Evolutionary conservation across 2,329 filamentous ascomycete species (phyloP), one percentile per base, ranked within the genome.

Genomic region (Aspergillus tamarii): DNA sequence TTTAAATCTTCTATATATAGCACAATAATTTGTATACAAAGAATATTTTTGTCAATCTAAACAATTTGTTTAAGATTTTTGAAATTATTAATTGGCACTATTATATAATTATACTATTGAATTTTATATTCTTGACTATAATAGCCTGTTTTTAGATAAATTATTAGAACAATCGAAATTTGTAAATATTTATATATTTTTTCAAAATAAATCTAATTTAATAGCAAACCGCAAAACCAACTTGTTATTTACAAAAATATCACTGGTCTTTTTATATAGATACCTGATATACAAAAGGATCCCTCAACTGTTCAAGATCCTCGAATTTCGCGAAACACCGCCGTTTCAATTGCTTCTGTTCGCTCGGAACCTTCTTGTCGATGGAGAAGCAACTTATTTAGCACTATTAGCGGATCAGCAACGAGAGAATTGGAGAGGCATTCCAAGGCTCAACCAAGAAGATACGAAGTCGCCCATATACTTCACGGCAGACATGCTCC

Each of bases 1-100:
- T 52, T 73, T 59, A 59, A 78, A 76, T 50, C 60, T n/a, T 28
- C 45, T n/a, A 41, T 41, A 54, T 67, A 21, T 66, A 61, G 62
- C 64, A 67, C 46, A 19, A 62, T 34, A 76, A 19, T 62, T 58
- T 59, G 71, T 74, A 34, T 61, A 72, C 57, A 30, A 70, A 60
- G 61, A 64, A 64, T 76, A 77, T 70, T 65, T 73, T 63, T 65
- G 71, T 60, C 21, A 61, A 67, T 30, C 62, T 60, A 9, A 28
- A 43, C 4, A 12, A 63, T 12, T 62, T 55, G 32, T 45, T 57
- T 2, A 30, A 67, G 12, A 63, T 66, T 4, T 14, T 32, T 14
- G 26, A 23, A 4, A 46, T 67, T 12, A 67, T 67, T 26, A 58
- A 66, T 34, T 66, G 11, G 48, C 65, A 10, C 64, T 60, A 10